Base-by-base conservation (phyloP, 441 rosid species). In the Euphorbia schlechtendalii region DNA sequence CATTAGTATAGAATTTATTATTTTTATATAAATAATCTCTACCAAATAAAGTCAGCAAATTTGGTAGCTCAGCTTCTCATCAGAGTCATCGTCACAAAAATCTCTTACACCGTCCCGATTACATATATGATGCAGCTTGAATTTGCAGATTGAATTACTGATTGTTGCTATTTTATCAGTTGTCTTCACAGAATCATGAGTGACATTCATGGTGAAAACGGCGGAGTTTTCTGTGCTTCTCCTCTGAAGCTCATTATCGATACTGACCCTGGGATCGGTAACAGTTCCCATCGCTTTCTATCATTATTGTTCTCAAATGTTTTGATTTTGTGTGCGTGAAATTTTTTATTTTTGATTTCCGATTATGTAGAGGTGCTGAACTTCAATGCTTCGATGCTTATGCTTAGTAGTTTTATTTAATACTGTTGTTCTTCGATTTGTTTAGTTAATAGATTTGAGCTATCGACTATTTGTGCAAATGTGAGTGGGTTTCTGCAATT, bases 241-340 rank as follows among this genome's bases (percentile, higher is more conserved):
- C 73, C 76, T 69, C 75, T 76, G 61, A 86, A 89, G 87, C 80
- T 89, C 86, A 81, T 92, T 71, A 92, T 92, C 65, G 98, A 92
- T 67, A 92, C 98, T 22, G 98, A 92, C 71, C 98, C 98, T 15
- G 96, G 96, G 61, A 92, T 92, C 65, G 98, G 98, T 92, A 34
- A 79, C 84, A 49, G 51, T n/a, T 48, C 48, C n/a, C 55, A n/a
- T n/a, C n/a, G n/a, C n/a, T n/a, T n/a, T 57, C 20, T 7, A 12
- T 20, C 7, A 8, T 9, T 46, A 18, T 41, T 27, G 22, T 3
- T 40, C 11, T 49, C 14, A n/a, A n/a, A n/a, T n/a, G n/a, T n/a
- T n/a, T n/a, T n/a, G n/a, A n/a, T n/a, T n/a, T n/a, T n/a, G n/a
- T n/a, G 13, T 36, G 14, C n/a, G n/a, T n/a, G n/a, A n/a, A 1